Conservation (phyloP, 768 basidiomycete genomes). For the Tylopilus felleus region DNA sequence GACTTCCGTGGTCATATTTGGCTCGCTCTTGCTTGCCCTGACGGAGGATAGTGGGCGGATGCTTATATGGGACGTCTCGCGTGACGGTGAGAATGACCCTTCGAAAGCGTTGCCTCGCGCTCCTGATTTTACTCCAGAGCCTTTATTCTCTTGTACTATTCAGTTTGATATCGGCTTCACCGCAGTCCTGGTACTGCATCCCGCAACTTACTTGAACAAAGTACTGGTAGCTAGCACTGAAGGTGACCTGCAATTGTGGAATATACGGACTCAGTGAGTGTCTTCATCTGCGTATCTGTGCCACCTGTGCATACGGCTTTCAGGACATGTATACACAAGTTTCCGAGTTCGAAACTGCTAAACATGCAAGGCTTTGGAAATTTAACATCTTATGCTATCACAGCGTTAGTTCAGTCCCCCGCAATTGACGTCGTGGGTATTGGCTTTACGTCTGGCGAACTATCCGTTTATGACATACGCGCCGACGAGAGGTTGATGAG, state of each 20-base stretch:
- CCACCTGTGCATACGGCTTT: background rate
- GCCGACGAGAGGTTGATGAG: constrained; percentile 86
- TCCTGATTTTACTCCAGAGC: constrained; percentile 19
- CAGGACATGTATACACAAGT: constrained; percentile 83
- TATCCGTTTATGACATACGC: constrained; percentile 86
- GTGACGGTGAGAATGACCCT: constrained; percentile 46
- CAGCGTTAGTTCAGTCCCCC: constrained; percentile 82
- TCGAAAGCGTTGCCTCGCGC: background rate
- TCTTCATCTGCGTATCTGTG: background rate
- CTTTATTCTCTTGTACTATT: constrained; percentile 48
- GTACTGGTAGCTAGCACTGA: constrained; percentile 78
- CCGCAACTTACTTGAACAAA: constrained; percentile 96
- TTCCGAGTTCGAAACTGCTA: constrained; percentile 53
- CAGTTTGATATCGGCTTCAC: constrained; percentile 82
- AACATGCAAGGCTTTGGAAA: constrained; percentile 34
- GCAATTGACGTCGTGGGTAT: constrained; percentile 96
- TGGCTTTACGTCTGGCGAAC: constrained; percentile 83
- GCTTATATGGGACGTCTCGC: constrained; percentile 70
- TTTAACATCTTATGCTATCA: constrained; percentile 50
- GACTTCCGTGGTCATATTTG: constrained; percentile 72
- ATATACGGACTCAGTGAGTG: constrained; percentile 75
- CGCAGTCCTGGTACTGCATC: constrained; percentile 84
- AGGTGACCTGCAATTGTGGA: constrained; percentile 91
- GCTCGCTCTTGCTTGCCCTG: constrained; percentile 73
- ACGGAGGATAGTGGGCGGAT: constrained; percentile 75